Percentiles rank a stretch among this genome's conserved stretches.
These are phyloP conservation scores for Thelonectria rubi DNA, from an alignment of 2,329 filamentous ascomycete species.

Conservation along the genomic window DNA sequence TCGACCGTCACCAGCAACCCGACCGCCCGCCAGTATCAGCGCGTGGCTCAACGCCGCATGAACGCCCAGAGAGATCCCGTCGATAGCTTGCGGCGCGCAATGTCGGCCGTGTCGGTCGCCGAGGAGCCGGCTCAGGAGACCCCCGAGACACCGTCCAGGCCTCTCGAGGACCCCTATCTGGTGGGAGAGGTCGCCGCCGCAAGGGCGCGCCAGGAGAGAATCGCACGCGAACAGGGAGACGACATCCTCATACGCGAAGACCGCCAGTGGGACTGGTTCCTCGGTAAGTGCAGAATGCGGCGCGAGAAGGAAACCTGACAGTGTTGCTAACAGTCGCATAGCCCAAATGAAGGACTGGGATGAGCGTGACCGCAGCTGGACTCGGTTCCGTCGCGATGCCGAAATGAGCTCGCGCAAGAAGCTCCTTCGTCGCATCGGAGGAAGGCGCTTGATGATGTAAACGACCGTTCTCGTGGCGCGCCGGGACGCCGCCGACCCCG, in stretches of 20 bases:
- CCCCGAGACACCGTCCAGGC: conserved; percentile 48
- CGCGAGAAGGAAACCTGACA: conserved; percentile 9
- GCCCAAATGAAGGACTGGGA: conserved; percentile 62
- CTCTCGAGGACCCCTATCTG: conserved; percentile 72
- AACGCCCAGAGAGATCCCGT: conserved; percentile 52
- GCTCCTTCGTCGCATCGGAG: conserved; percentile 53
- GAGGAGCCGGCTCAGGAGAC: conserved; percentile 29
- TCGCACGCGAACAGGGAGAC: conserved; percentile 64
- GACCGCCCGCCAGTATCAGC: conserved; percentile 68
- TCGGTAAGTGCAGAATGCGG: conserved; percentile 55
- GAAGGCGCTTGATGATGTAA: conserved; percentile 42
- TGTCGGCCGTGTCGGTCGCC: conserved; percentile 27
- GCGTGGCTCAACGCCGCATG: conserved; percentile 70
- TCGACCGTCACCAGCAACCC: conserved; percentile 65
- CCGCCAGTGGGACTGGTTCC: conserved; percentile 67
- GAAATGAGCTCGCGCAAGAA: conserved; percentile 50
- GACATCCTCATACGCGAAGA: conserved; percentile 66
- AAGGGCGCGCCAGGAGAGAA: conserved; percentile 63
- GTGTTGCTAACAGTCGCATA: conserved; percentile 41
- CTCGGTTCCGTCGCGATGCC: conserved; percentile 51
- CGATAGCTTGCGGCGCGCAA: conserved; percentile 40
- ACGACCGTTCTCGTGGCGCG: conserved; percentile 27
- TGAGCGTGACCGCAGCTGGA: conserved; percentile 60
- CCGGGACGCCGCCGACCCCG: conserved; percentile 32
- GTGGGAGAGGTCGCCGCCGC: conserved; percentile 73